phyloP scores from a whole-genome alignment of 345 rosid genomes.

The Pugionium dolabratum region DNA sequence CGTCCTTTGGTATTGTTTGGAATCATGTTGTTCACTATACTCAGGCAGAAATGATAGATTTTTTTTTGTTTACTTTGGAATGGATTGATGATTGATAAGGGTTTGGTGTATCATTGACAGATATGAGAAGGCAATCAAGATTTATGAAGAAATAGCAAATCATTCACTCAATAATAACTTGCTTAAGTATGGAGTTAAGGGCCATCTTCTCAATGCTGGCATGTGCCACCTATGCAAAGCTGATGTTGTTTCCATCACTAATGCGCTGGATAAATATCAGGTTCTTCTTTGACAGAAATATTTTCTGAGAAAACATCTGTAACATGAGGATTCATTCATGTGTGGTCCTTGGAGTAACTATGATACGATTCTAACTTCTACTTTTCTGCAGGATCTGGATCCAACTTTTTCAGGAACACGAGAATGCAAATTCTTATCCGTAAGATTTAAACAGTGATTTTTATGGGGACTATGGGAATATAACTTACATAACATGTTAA shows the following conservation, averaged over 20 bases:
- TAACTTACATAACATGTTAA: constrained; percentile 9
- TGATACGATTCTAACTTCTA: constrained; percentile 26
- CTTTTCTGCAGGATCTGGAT: constrained; percentile 74
- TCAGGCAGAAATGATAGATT: background rate
- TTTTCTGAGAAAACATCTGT: background rate
- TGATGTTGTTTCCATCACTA: constrained; percentile 79
- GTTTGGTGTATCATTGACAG: constrained; percentile 49
- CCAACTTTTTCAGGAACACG: constrained; percentile 96
- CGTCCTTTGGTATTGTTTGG: constrained; percentile 6
- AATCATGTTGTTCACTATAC: constrained; percentile 4
- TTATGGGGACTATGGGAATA: background rate
- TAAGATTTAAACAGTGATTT: constrained; percentile 30
- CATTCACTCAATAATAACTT: constrained; percentile 76
- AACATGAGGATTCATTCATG: constrained; percentile 11
- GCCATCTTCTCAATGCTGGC: constrained; percentile 97
- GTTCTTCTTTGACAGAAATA: constrained; percentile 39
- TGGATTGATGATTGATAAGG: constrained; percentile 22
- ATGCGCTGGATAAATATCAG: constrained; percentile 94
- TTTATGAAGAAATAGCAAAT: constrained; percentile 81
- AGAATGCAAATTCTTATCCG: constrained; percentile 72
- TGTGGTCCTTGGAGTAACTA: constrained; percentile 6
- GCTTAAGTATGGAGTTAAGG: constrained; percentile 96
- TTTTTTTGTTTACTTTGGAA: constrained; percentile 19
- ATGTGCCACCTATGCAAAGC: constrained; percentile 93
- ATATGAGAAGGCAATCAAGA: constrained; percentile 82